Conservation (phyloP, 192 early-diverging fungal genomes). For the Rhizophagus prolifer region DNA sequence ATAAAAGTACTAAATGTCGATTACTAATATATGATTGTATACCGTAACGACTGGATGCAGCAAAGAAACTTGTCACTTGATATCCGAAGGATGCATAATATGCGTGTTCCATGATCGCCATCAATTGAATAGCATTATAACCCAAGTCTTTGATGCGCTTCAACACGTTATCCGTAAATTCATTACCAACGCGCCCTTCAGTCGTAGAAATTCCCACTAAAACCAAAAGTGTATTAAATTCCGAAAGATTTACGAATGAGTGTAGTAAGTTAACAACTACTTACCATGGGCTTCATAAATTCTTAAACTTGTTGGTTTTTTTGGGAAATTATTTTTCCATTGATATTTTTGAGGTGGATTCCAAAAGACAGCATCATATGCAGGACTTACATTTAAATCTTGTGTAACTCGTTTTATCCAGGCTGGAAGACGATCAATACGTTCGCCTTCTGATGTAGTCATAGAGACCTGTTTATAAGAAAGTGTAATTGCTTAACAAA, state of each 20-base stretch:
- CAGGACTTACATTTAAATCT: conserved; percentile 73
- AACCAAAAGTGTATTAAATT: neutral
- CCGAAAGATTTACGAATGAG: neutral
- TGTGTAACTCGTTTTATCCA: conserved; percentile 85
- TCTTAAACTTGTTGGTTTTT: conserved; percentile 63
- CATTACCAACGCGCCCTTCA: conserved; percentile 77
- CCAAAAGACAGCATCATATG: conserved; percentile 95
- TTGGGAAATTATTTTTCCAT: conserved; percentile 76
- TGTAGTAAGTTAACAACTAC: neutral
- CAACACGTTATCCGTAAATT: conserved; percentile 84
- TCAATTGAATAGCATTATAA: conserved; percentile 82
- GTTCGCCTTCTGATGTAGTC: conserved; percentile 68
- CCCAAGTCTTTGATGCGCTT: conserved; percentile 82
- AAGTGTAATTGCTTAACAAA: neutral
- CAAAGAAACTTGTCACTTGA: conserved; percentile 97
- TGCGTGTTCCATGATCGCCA: conserved; percentile 98
- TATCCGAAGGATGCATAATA: conserved; percentile 99
- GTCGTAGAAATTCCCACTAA: conserved; percentile 89
- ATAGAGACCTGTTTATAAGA: conserved; percentile 61
- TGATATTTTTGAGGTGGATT: conserved; percentile 78
- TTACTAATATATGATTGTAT: conserved; percentile 2
- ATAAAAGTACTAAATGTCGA: neutral
- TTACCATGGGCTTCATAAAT: conserved; percentile 95
- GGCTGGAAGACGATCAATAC: conserved; percentile 88
- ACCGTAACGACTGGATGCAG: conserved; percentile 89